Conservation (phyloP, 495 filamentous ascomycete genomes). For the Tuber microsphaerosporum region DNA sequence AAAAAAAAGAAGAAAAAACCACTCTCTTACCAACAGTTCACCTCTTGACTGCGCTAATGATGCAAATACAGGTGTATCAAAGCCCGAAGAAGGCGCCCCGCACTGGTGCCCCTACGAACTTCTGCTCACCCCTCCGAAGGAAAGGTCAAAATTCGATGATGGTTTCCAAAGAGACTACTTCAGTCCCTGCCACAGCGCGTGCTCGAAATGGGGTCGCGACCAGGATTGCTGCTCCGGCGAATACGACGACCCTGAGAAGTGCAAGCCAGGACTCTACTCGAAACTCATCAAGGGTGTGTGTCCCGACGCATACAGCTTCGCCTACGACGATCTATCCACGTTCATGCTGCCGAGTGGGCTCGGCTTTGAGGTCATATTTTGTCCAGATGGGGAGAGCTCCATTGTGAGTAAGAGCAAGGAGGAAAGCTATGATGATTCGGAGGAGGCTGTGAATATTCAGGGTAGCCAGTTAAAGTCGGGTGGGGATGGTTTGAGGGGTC, state of each 20-base stretch:
- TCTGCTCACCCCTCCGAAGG: conserved; percentile 56
- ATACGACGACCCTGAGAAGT: conserved; percentile 53
- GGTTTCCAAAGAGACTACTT: conserved; percentile 59
- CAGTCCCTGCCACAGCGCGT: conserved; percentile 64
- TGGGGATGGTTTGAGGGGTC: background rate
- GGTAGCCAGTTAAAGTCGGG: background rate
- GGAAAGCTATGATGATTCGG: conserved; percentile 46
- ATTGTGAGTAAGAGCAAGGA: conserved; percentile 50
- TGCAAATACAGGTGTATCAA: background rate
- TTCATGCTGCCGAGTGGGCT: conserved; percentile 67
- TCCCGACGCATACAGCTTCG: conserved; percentile 75
- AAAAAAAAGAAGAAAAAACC: too few relatives aligned
- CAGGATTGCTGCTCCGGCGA: conserved; percentile 64
- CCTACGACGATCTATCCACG: conserved; percentile 69
- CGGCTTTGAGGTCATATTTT: conserved; percentile 71
- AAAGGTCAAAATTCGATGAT: conserved; percentile 62
- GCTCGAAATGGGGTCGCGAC: conserved; percentile 53
- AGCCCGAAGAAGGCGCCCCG: background rate
- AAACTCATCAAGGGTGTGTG: conserved; percentile 62
- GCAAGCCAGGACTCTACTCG: conserved; percentile 57
- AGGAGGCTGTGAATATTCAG: conserved; percentile 22
- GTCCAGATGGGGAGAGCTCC: conserved; percentile 62
- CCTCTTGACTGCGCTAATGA: background rate
- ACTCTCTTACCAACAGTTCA: background rate
- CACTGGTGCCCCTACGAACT: conserved; percentile 73